Base-by-base conservation (phyloP, 2,329 filamentous ascomycete genomes). In the Trichophyton equinum region DNA sequence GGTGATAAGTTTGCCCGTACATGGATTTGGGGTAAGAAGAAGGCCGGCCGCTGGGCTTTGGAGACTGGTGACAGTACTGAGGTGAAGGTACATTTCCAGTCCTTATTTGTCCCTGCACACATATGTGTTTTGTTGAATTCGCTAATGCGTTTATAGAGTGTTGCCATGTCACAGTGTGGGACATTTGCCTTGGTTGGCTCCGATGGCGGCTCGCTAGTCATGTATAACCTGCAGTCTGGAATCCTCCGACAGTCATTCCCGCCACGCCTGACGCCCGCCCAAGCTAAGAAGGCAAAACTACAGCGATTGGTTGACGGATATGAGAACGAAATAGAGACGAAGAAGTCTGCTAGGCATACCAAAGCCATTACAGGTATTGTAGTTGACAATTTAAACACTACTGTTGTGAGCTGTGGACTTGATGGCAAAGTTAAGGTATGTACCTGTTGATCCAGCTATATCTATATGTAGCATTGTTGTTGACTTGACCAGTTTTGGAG, bases 11-110 rank as follows among this genome's bases (percentile, higher is more conserved):
- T 83, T 70, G 94, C 91, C 18, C 84, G 94, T 59, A 97, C 94
- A 1, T 99, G 94, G 94, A 96, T 96, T 75, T 97, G 94, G 91
- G 94, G 92, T 4, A 86, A 90, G 61, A 96, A 95, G 75, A 85
- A 87, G 68, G 91, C 94, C 57, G 94, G 94, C 9, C 82, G 94
- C 64, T 99, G 94, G 94, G 87, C 88, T 0, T 89, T 99, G 67
- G 85, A 88, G 65, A 96, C 91, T 0, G 83, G 87, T 46, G 94
- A 99, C 74, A 83, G 83, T 18, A 82, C 84, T n/a, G 83, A 90
- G 68, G 92, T 96, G 40, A 82, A 77, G 62, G 75, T 78, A 69
- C 61, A 72, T 33, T 47, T 15, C 22, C n/a, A 18, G 27, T 46
- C 42, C 22, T 18, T 62, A 7, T 27, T 27, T n/a, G 6, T 6